Evolutionary conservation across 768 basidiomycete species (phyloP).

Genomic region (Hypholoma fasciculare): DNA sequence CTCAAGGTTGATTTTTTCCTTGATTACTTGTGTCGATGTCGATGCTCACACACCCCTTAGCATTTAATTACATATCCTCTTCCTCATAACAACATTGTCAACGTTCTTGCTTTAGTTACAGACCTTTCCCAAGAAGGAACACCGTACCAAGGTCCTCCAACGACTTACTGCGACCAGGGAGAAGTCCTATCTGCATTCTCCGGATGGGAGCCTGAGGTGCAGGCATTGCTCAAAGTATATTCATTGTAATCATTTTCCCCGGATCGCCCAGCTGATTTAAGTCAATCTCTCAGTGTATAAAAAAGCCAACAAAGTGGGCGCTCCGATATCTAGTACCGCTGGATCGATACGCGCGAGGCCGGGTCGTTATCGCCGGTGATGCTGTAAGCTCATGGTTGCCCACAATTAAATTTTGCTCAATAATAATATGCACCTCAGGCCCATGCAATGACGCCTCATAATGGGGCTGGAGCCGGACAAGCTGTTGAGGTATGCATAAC

Average conservation of each 20-base stretch:
- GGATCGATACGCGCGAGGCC: constrained; percentile 36
- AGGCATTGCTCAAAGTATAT: constrained; percentile 42
- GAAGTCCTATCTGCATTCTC: constrained; percentile 40
- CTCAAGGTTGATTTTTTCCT: constrained; percentile 21
- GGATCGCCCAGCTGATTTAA: not conserved
- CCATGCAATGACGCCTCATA: constrained; percentile 34
- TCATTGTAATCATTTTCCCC: not conserved
- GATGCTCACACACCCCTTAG: constrained; percentile 21
- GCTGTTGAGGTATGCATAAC: constrained; percentile 25
- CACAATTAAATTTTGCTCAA: not conserved
- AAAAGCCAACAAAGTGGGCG: constrained; percentile 41
- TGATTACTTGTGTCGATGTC: not conserved
- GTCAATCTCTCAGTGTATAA: constrained; percentile 29
- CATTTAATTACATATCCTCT: constrained; percentile 53
- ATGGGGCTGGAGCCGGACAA: constrained; percentile 30
- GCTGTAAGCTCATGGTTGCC: constrained; percentile 29
- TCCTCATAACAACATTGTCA: constrained; percentile 33
- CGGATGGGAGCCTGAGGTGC: constrained; percentile 47
- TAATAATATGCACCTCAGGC: constrained; percentile 16
- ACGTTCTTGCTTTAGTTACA: constrained; percentile 42
- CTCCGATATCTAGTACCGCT: constrained; percentile 40
- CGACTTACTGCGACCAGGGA: constrained; percentile 24
- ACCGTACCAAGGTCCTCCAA: constrained; percentile 23
- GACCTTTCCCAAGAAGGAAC: constrained; percentile 31
- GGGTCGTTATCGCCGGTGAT: constrained; percentile 51